Evolutionary conservation across 768 basidiomycete species (phyloP).

Genomic region (Daedaleopsis nitida): DNA sequence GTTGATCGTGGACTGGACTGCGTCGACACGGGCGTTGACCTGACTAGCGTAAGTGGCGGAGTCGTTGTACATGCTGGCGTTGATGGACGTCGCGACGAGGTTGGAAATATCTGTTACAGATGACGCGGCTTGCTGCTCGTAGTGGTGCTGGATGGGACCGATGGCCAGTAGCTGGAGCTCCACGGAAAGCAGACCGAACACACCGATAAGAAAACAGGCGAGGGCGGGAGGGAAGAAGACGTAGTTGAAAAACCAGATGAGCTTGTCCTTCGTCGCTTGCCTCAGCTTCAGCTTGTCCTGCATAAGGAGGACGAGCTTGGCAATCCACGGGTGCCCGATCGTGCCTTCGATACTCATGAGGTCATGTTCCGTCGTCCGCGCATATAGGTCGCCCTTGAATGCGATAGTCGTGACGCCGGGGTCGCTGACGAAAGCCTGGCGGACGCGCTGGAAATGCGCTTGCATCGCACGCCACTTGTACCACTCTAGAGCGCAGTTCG

Average conservation of each 20-base stretch:
- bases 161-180: slow-evolving; percentile 86
- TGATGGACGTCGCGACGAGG: slow-evolving; percentile 75
- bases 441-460: slow-evolving; percentile 64
- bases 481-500: slow-evolving; percentile 82
- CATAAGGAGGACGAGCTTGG: slow-evolving; percentile 59
- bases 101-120: slow-evolving; percentile 68
- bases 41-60: slow-evolving; percentile 75
- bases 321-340: slow-evolving; percentile 72
- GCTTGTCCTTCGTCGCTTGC: slow-evolving; percentile 62
- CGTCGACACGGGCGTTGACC: slow-evolving; percentile 71
- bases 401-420: slow-evolving; percentile 51
- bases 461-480: slow-evolving; percentile 82
- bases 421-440: slow-evolving; percentile 77
- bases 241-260: slow-evolving; percentile 90
- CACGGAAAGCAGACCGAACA: slow-evolving; percentile 85
- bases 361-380: slow-evolving; percentile 74
- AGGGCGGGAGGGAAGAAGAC: slow-evolving; percentile 90
- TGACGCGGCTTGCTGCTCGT: slow-evolving; percentile 58
- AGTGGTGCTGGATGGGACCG: slow-evolving; percentile 69
- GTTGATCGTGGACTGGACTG: slow-evolving; percentile 77
- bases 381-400: slow-evolving; percentile 43
- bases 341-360: slow-evolving; percentile 73
- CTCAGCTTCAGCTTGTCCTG: slow-evolving; percentile 54
- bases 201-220: slow-evolving; percentile 89
- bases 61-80: slow-evolving; percentile 81